Base-by-base conservation (phyloP, 192 early-diverging fungal genomes). In the Coemansia sp. region DNA sequence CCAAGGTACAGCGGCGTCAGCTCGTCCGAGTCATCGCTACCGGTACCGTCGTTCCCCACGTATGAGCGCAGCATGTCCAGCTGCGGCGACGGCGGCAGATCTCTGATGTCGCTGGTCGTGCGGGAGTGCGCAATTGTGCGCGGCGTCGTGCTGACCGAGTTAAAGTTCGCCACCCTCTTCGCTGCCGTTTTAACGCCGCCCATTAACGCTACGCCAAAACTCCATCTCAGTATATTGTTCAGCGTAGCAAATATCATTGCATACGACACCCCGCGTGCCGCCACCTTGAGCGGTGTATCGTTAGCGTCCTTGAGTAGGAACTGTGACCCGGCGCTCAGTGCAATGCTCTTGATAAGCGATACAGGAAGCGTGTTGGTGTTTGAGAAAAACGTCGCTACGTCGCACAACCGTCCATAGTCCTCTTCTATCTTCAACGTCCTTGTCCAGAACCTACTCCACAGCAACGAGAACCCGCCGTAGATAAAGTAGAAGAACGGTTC, bases 221-320 rank as follows among this genome's bases (percentile, higher is more conserved):
- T 91, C 91, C 91, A 94, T 26, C 90, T 86, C 56, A 91, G 52
- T 16, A 94, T 84, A 66, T 94, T 92, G 67, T 88, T 87, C 59
- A 94, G 89, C 55, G 91, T 87, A 49, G 88, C 89, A 72, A 88
- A 92, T 47, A 94, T 91, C 41, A 94, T 81, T 21, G 90, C 90
- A 62, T 92, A 94, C 1, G 91, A 90, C 36, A 92, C 86, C 13
- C 90, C 90, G 60, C 91, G 88, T 52, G 63, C 73, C 5, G 76
- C 72, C 46, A 77, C 83, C 66, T 81, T 77, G 16, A 78, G 58
- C 36, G 77, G 75, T 58, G 78, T 81, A 46, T 84, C 78, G n/a
- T 68, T 41, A 1, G 68, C 68, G 51, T 76, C 83, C 26, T 81
- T 74, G 40, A 84, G 73, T 45, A 86, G 65, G 19, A 84, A 78